phyloP scores from a whole-genome alignment of 1,284 basidiomycete genomes.

The Boletus mariae region DNA sequence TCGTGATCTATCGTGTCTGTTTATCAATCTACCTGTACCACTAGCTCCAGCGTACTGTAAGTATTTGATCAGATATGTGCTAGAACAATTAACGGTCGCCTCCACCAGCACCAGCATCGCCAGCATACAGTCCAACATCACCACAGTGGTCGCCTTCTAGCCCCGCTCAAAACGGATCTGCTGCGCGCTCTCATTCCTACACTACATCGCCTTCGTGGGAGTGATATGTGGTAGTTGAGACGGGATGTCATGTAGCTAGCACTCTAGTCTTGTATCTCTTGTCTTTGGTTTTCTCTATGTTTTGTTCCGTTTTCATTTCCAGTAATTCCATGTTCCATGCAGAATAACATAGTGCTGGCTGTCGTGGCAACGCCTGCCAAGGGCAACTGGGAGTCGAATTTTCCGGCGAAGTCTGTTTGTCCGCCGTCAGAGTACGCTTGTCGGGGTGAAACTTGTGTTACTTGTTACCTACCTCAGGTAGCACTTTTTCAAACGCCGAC shows the following conservation, averaged over 20 bases:
- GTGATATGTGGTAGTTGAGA: slow-evolving; percentile 20
- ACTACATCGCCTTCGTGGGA: slow-evolving; percentile 58
- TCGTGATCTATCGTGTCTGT: neutral
- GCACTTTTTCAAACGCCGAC: too few species aligned
- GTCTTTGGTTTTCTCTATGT: slow-evolving; percentile 13
- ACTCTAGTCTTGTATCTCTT: slow-evolving; percentile 23
- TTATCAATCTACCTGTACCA: slow-evolving; percentile 21
- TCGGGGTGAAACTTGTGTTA: too few species aligned
- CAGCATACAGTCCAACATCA: slow-evolving; percentile 79
- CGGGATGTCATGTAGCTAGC: slow-evolving; percentile 24
- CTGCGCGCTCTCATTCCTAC: slow-evolving; percentile 42
- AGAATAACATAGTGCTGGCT: slow-evolving; percentile 24
- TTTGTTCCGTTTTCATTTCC: slow-evolving; percentile 1
- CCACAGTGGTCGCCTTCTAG: slow-evolving; percentile 80
- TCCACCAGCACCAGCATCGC: slow-evolving; percentile 69
- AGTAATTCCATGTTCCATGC: slow-evolving; percentile 30
- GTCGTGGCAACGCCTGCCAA: too few species aligned
- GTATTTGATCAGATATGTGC: slow-evolving; percentile 25
- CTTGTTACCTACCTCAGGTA: too few species aligned
- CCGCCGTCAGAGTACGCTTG: too few species aligned
- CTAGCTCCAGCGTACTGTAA: slow-evolving; percentile 71
- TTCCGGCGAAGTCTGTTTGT: neutral
- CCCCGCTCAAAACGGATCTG: slow-evolving; percentile 56
- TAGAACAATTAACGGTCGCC: slow-evolving; percentile 13
- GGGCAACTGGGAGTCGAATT: too few species aligned